Evolutionary conservation across 495 filamentous ascomycete species (phyloP), one percentile per base, ranked within the genome.

Genomic region (Penicillium daleae): DNA sequence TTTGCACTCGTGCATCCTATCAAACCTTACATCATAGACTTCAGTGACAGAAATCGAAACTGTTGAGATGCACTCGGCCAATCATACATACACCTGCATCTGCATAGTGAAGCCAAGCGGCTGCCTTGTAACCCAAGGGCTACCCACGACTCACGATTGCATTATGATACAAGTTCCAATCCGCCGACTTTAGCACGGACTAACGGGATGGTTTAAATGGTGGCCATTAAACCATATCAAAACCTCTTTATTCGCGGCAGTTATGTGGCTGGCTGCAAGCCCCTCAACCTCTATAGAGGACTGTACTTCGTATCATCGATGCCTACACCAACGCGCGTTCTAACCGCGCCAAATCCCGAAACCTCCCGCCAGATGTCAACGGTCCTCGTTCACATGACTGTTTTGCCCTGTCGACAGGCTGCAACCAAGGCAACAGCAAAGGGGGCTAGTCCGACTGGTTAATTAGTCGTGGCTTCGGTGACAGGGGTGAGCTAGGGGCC

Each of bases 381-480:
- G 6, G 6, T 22, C 17, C 40, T 19, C 10, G 26, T 32, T 59
- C 39, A 63, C 49, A 63, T 59, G 48, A 63, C 42, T 10, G 19
- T 27, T 15, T 27, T 17, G 24, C 15, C 24, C 46, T 50, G 46
- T 50, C 12, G 24, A 27, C 46, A n/a, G 3, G 3, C 27, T 17
- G 40, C 40, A 44, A 44, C 19, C 19, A 44, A 22, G 13, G 4
- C 46, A 6, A 7, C 46, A 48, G 2, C 13, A 50, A 50, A 29
- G 26, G 13, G 22, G 46, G 13, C 46, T 49, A 21, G n/a, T 24
- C 22, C n/a, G 29, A 31, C 12, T 37, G 0, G 35, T 37, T 17
- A 8, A 44, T 19, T 22, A 44, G n/a, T 44, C 22, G 22, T 48
- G 46, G 46, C 46, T 6, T 17, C 3, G 7, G 22, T 6, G 24